Evolutionary conservation across 2,329 filamentous ascomycete species (phyloP), one percentile per base, ranked within the genome.

Genomic region (Phaeophleospora eucalypticola): DNA sequence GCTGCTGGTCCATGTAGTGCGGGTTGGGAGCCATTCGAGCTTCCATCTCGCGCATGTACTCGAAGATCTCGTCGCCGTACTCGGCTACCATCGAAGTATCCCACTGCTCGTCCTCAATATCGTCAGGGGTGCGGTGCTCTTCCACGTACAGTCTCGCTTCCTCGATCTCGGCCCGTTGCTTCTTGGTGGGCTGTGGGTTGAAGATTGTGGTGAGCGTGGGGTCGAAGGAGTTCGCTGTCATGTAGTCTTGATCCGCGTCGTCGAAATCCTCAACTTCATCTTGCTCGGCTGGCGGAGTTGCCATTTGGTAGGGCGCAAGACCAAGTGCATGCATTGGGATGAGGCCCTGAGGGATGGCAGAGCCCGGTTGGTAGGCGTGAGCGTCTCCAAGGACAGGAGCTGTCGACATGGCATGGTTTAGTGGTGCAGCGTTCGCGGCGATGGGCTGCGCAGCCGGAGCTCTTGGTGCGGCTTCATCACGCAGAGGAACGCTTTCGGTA

Each of bases 31-130:
- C 76, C 81, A 96, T 86, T 58, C 83, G 66, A 77, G 80, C 87
- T 83, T 98, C 93, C 42, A 95, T 82, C 48, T 87, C 78, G 43
- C 81, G 82, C 87, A 97, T 89, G 71, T 97, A 95, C 19, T 81
- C 77, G 61, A 97, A 96, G 58, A 98, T 97, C 61, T 98, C 93
- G 14, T 95, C 89, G 39, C 86, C 86, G 63, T 98, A 98, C 65
- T 97, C 91, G 9, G 90, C 87, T 41, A 97, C 93, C 93, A 98
- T 97, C 65, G 87, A 95, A 27, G 91, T 89, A 64, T 97, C 93
- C 82, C 86, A 95, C 43, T 79, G 75, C 65, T 97, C 91, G 55
- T 96, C 91, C 52, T 95, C 87, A 36, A 89, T 74, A 48, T 95
- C 89, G 48, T 93, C 87, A 3, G 72, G 67, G 1, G 81, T 82